Evolutionary conservation across 2,329 filamentous ascomycete species (phyloP).

Genomic region (Pestalotiopsis fici): DNA sequence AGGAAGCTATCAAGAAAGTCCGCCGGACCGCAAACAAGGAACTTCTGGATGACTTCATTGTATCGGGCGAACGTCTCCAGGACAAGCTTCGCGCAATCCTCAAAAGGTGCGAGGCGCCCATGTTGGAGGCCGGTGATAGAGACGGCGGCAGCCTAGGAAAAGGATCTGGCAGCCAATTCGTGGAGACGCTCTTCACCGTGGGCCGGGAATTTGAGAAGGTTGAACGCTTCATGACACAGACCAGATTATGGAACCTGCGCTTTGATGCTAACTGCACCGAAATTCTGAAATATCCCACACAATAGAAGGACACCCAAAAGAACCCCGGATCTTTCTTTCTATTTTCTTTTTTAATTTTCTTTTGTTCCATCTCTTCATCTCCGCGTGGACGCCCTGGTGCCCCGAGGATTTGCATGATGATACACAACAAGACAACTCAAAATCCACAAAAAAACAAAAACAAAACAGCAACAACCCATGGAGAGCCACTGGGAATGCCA

Average conservation of each 20-base stretch:
- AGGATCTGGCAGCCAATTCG: constrained; percentile 91
- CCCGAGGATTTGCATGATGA: background rate
- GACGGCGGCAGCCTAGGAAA: constrained; percentile 77
- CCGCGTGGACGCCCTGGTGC: background rate
- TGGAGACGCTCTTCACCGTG: constrained; percentile 91
- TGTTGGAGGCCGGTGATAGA: constrained; percentile 85
- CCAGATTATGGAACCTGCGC: constrained; percentile 86
- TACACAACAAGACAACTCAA: constrained; percentile 5
- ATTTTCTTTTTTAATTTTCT: background rate
- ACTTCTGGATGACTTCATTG: constrained; percentile 87
- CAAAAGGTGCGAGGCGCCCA: constrained; percentile 89
- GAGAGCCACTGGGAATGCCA: no score
- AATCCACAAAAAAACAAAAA: constrained; percentile 1
- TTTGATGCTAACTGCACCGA: constrained; percentile 97
- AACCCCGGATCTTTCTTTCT: constrained; percentile 8
- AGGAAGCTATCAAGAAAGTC: constrained; percentile 74
- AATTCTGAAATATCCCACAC: constrained; percentile 69
- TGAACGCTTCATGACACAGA: constrained; percentile 87
- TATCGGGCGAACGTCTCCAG: constrained; percentile 83
- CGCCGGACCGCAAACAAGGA: constrained; percentile 77
- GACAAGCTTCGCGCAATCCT: constrained; percentile 83
- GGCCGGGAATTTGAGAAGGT: constrained; percentile 89
- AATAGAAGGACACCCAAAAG: constrained; percentile 50
- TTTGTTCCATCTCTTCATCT: background rate
- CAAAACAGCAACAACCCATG: background rate